phyloP scores from a whole-genome alignment of 208 protist genomes.

The Wallacemonas sp. region DNA sequence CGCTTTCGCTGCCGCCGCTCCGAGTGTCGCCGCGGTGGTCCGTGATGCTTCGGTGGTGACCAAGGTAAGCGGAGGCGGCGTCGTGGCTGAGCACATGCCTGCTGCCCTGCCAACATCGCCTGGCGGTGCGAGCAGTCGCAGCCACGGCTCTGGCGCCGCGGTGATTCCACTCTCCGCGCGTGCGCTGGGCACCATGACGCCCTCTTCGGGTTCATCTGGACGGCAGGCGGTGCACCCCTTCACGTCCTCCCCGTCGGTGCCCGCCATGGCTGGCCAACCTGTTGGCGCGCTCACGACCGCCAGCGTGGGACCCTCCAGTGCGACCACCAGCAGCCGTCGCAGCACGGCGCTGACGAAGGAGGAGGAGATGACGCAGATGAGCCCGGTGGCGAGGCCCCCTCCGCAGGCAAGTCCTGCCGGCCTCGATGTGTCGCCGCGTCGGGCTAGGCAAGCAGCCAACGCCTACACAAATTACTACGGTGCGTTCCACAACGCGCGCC shows the following conservation, averaged over 20 bases:
- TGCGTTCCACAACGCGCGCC: conserved; percentile 2
- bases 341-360: neutral
- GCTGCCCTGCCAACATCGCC: neutral
- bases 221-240: neutral
- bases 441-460: no score
- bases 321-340: conserved; percentile 8
- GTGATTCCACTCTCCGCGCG: neutral
- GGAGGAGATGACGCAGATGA: no score
- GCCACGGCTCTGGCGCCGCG: neutral
- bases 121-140: neutral
- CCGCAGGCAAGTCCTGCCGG: no score
- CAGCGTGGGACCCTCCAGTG: conserved; percentile 2
- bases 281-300: conserved; percentile 7
- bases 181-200: neutral
- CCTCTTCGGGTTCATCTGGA: neutral
- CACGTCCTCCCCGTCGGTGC: neutral
- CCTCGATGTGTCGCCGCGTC: neutral
- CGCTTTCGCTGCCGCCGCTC: neutral
- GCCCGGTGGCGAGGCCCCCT: no score
- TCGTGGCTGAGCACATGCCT: conserved; percentile 11
- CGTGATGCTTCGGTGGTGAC: no score
- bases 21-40: neutral
- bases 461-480: conserved; percentile 8
- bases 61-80: no score
- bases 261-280: conserved; percentile 1